Percentiles rank a stretch among this genome's conserved stretches.
Evolutionary conservation across 2,329 filamentous ascomycete genomes (phyloP).

Genomic region (Onygenales sp.): DNA sequence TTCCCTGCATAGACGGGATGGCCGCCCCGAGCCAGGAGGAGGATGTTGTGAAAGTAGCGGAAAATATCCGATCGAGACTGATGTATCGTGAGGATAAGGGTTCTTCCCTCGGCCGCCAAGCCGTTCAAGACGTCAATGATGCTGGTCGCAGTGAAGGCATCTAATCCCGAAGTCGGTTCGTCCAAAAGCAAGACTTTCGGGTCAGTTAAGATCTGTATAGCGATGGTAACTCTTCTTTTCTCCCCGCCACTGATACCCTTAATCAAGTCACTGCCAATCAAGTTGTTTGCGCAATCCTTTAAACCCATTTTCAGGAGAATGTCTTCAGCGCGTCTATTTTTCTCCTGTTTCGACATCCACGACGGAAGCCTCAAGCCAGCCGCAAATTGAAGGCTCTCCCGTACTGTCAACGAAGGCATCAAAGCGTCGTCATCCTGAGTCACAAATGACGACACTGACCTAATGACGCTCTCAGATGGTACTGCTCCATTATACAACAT

Average conservation of each 20-base stretch:
- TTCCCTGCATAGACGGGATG: slow-evolving; percentile 58
- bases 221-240: slow-evolving; percentile 68
- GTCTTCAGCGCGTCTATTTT: slow-evolving; percentile 58
- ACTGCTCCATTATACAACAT: slow-evolving; percentile 62
- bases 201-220: slow-evolving; percentile 67
- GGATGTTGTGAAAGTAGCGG: slow-evolving; percentile 58
- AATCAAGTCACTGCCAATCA: slow-evolving; percentile 61
- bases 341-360: slow-evolving; percentile 61
- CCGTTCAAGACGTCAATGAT: slow-evolving; percentile 65
- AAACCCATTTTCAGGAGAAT: slow-evolving; percentile 65
- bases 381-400: slow-evolving; percentile 63
- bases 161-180: slow-evolving; percentile 66
- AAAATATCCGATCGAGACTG: slow-evolving; percentile 68
- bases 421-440: slow-evolving; percentile 71
- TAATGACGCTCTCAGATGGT: slow-evolving; percentile 59
- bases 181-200: slow-evolving; percentile 64
- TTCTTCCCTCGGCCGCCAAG: slow-evolving; percentile 63
- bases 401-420: slow-evolving; percentile 63
- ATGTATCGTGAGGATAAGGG: slow-evolving; percentile 67
- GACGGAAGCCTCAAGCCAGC: slow-evolving; percentile 61
- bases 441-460: slow-evolving; percentile 66
- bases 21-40: slow-evolving; percentile 62
- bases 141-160: slow-evolving; percentile 68
- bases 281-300: slow-evolving; percentile 67
- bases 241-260: slow-evolving; percentile 75